Conservation (phyloP, 306 rosid genomes). For the Gynostemma pentaphyllum region DNA sequence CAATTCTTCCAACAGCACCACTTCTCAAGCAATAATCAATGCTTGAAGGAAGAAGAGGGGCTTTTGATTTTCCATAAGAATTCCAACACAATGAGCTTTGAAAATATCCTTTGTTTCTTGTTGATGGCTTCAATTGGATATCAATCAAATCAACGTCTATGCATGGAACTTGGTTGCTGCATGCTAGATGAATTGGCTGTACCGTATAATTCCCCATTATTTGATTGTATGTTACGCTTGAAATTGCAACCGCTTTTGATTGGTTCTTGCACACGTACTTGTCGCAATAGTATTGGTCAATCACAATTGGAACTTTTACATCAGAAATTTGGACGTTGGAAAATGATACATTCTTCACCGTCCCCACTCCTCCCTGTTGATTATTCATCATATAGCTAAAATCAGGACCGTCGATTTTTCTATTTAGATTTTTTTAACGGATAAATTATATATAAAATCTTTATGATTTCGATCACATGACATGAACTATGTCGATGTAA, state of each 20-base stretch:
- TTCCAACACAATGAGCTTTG: conserved; percentile 50
- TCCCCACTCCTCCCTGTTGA: conserved; percentile 78
- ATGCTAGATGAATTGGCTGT: conserved; percentile 67
- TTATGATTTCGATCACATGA: no score
- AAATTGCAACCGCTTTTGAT: conserved; percentile 43
- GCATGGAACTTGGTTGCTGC: conserved; percentile 73
- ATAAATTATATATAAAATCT: no score
- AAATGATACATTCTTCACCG: conserved; percentile 77
- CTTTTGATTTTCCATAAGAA: conserved; percentile 67
- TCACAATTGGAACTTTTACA: conserved; percentile 59
- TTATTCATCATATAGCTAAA: neutral
- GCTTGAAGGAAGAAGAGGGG: conserved; percentile 49
- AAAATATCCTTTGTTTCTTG: conserved; percentile 10
- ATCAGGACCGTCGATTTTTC: neutral
- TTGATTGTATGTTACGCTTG: conserved; percentile 46
- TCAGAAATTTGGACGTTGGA: conserved; percentile 56
- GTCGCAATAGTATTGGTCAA: conserved; percentile 90
- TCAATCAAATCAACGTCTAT: conserved; percentile 51
- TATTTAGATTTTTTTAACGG: no score
- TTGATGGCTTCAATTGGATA: conserved; percentile 57
- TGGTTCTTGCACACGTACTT: conserved; percentile 67
- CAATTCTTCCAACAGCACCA: conserved; percentile 32
- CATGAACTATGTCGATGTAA: no score
- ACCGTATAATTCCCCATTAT: conserved; percentile 45
- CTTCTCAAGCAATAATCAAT: conserved; percentile 68